These are phyloP conservation scores for Kuraishia floccosa DNA, from an alignment of 805 yeast species.

Conservation along the genomic window DNA sequence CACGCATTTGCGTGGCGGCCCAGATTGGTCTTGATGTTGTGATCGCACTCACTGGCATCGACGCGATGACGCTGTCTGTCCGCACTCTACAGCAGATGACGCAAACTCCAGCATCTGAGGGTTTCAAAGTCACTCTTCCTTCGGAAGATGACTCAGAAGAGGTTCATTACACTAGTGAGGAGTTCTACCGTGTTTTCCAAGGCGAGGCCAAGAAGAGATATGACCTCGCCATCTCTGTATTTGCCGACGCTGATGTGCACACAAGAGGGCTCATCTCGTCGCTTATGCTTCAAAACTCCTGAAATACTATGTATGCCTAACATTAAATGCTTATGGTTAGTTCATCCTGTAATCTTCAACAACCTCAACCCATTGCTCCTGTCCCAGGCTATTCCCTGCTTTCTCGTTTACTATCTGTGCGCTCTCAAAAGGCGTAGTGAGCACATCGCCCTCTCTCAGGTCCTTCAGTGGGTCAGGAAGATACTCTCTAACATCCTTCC, in stretches of 20 bases:
- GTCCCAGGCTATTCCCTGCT: neutral
- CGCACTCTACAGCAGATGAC: conserved; percentile 15
- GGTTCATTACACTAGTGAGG: conserved; percentile 11
- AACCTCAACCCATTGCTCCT: neutral
- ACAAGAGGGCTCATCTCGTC: no score
- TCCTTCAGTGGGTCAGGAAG: conserved; percentile 16
- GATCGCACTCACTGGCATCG: conserved; percentile 19
- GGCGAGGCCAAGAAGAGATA: conserved; percentile 10
- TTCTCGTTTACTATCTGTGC: conserved; percentile 1
- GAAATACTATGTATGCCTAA: no score
- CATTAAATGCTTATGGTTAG: neutral
- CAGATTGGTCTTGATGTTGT: conserved; percentile 16
- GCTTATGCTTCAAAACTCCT: no score
- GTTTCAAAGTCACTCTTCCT: no score
- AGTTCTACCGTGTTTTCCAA: conserved; percentile 7
- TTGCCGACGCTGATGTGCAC: conserved; percentile 8
- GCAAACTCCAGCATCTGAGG: no score
- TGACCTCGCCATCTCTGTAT: conserved; percentile 9
- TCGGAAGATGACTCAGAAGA: no score
- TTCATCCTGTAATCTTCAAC: neutral
- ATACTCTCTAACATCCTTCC: conserved; percentile 22
- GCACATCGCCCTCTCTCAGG: conserved; percentile 10
- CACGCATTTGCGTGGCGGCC: conserved; percentile 21
- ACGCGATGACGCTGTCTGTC: conserved; percentile 21
- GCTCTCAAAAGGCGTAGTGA: neutral